Conservation (phyloP, 331 rosid genomes). For the Acacia concinna region DNA sequence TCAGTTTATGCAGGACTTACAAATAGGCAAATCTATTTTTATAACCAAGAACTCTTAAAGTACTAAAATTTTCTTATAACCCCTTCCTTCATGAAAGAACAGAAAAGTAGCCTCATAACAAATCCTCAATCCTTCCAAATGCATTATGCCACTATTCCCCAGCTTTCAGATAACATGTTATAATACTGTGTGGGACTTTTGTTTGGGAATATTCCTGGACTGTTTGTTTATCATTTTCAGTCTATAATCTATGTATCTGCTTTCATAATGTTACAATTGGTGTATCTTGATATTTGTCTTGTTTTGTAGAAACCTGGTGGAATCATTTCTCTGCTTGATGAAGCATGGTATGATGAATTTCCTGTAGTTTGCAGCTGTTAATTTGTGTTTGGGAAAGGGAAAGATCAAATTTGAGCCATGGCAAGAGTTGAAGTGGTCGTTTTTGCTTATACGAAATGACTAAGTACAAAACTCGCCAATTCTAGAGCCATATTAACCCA, state of each 20-base stretch:
- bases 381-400: constrained; percentile 30
- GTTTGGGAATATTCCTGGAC: constrained; percentile 15
- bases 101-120: not conserved
- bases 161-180: not conserved
- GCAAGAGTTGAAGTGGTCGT: not conserved
- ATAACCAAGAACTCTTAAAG: not conserved
- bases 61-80: not conserved
- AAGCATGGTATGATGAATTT: constrained; percentile 75
- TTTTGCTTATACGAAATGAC: constrained; percentile 15
- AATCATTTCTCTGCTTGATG: constrained; percentile 83
- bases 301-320: constrained; percentile 89
- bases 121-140: not conserved
- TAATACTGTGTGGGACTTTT: constrained; percentile 8
- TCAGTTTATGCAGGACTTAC: not conserved
- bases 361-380: constrained; percentile 28
- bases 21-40: not conserved
- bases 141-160: not conserved
- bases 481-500: constrained; percentile 16
- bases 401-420: constrained; percentile 3
- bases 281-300: constrained; percentile 19
- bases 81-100: not conserved
- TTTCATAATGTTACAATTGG: constrained; percentile 14
- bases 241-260: constrained; percentile 20
- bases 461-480: constrained; percentile 13
- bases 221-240: constrained; percentile 21